These are phyloP conservation scores for Centaurea solstitialis DNA, from an alignment of 129 eudicot genomes.

Conservation along the genomic window DNA sequence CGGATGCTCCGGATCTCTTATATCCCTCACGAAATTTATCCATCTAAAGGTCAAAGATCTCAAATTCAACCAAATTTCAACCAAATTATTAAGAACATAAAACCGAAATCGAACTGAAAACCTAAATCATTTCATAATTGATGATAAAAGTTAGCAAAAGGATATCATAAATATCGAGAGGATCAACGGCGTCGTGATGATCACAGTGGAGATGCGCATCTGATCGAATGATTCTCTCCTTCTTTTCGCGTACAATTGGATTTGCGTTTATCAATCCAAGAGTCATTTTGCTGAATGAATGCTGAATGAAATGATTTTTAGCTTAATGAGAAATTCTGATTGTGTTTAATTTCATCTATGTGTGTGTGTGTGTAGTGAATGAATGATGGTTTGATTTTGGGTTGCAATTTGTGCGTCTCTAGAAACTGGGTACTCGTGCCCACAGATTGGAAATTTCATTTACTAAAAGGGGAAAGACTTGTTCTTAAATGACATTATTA, in stretches of 20 bases:
- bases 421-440: slow-evolving; percentile 38
- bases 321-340: neutral
- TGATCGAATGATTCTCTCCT: slow-evolving; percentile 62
- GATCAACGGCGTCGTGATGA: slow-evolving; percentile 59
- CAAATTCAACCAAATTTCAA: slow-evolving; percentile 20
- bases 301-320: neutral
- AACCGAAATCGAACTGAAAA: neutral
- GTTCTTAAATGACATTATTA: neutral
- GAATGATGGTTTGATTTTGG: neutral
- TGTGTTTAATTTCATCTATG: no score
- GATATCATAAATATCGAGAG: slow-evolving; percentile 95
- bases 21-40: slow-evolving; percentile 68
- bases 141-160: slow-evolving; percentile 23
- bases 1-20: slow-evolving; percentile 96
- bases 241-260: slow-evolving; percentile 87
- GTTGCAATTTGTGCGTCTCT: neutral
- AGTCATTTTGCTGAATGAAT: slow-evolving; percentile 44
- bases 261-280: slow-evolving; percentile 82
- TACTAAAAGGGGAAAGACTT: slow-evolving; percentile 8
- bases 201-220: slow-evolving; percentile 37
- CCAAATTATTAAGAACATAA: neutral
- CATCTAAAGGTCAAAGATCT: slow-evolving; percentile 59
- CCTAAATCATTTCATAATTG: neutral
- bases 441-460: slow-evolving; percentile 27
- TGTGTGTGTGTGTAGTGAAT: neutral